These are phyloP conservation scores for Xylaria sp. DNA, from an alignment of 2,329 filamentous ascomycete genomes.

Conservation along the genomic window DNA sequence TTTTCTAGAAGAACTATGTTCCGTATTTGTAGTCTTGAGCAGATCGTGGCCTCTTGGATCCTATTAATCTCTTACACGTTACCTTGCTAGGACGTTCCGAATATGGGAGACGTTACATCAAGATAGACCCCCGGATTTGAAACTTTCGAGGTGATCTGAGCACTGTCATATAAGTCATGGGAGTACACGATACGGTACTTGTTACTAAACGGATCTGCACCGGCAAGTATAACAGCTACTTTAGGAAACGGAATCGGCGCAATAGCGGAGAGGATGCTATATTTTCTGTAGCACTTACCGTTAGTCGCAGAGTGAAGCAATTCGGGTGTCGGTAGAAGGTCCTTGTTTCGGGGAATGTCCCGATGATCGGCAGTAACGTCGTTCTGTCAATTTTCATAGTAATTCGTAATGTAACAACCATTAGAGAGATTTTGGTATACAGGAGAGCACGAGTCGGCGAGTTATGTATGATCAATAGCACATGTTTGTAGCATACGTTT, in stretches of 20 bases:
- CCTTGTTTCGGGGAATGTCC: slow-evolving; percentile 17
- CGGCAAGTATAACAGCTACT: slow-evolving; percentile 16
- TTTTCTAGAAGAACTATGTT: slow-evolving; percentile 10
- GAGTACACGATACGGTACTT: slow-evolving; percentile 7
- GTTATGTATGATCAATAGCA: not conserved
- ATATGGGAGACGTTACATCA: slow-evolving; percentile 37
- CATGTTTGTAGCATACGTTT: too few species aligned
- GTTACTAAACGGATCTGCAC: slow-evolving; percentile 2
- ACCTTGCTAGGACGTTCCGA: slow-evolving; percentile 2
- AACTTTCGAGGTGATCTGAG: slow-evolving; percentile 25
- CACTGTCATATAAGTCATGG: slow-evolving; percentile 9
- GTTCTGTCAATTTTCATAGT: slow-evolving; percentile 19
- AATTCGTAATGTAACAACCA: not conserved
- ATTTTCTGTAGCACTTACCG: slow-evolving; percentile 24
- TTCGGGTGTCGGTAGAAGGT: slow-evolving; percentile 26
- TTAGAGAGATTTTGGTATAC: not conserved
- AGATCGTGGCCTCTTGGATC: slow-evolving; percentile 4
- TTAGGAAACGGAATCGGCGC: slow-evolving; percentile 25
- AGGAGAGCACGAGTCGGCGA: not conserved
- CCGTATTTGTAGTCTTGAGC: slow-evolving; percentile 29
- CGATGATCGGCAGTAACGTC: slow-evolving; percentile 25
- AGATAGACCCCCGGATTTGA: slow-evolving; percentile 23
- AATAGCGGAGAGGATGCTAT: slow-evolving; percentile 23
- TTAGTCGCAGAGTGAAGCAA: slow-evolving; percentile 15
- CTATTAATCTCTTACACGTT: not conserved